A percentile compares a stretch with the other conserved stretches of the same genome.
Evolutionary conservation across 2,329 filamentous ascomycete genomes (phyloP).

Genomic region (Aspergillus spinulosporus): DNA sequence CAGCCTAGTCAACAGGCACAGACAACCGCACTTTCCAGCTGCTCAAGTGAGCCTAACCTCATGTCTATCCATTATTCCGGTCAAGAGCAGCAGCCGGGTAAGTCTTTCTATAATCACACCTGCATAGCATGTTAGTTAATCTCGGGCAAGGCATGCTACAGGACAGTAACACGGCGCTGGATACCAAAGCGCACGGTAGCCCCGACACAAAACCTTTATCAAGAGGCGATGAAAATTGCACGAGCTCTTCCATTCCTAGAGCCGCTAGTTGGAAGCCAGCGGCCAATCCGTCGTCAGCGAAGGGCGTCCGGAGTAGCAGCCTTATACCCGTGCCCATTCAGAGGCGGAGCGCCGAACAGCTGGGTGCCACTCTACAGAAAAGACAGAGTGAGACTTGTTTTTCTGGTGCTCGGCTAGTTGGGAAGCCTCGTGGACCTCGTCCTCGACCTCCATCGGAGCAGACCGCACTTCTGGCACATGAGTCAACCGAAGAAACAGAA

Average conservation of each 20-base stretch:
- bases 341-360: constrained; percentile 11
- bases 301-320: constrained; percentile 16
- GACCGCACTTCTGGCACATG: not conserved
- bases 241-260: constrained; percentile 5
- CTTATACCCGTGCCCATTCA: constrained; percentile 19
- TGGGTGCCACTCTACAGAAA: not conserved
- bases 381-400: constrained; percentile 2
- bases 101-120: not conserved
- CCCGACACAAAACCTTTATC: not conserved
- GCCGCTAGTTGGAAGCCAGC: not conserved
- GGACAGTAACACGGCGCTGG: not conserved
- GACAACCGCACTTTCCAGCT: not conserved
- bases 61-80: not conserved
- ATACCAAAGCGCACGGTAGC: not conserved
- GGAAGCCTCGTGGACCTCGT: constrained; percentile 16
- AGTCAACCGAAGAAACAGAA: not conserved
- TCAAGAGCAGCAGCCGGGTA: not conserved
- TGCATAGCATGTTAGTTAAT: not conserved
- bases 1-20: not conserved
- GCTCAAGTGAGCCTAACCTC: not conserved
- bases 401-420: constrained; percentile 10
- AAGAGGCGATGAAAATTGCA: not conserved
- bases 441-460: not conserved
- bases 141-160: not conserved
- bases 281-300: not conserved